Evolutionary conservation across 208 protist genomes (phyloP).

Genomic region (Leishmania major): DNA sequence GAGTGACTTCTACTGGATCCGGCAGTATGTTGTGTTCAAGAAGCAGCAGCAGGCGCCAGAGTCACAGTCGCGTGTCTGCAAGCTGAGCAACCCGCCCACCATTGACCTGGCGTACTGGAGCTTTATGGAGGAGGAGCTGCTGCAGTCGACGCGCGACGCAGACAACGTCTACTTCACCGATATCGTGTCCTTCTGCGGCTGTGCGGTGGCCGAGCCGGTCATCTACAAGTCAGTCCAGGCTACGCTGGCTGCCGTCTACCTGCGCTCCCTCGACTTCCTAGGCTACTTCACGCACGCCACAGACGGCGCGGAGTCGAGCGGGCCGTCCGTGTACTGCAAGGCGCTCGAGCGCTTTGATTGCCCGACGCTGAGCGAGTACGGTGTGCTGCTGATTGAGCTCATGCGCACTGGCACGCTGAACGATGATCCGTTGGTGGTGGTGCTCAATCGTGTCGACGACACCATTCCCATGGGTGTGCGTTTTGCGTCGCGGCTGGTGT

Average conservation of each 20-base stretch:
- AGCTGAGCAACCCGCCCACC: conserved; percentile 52
- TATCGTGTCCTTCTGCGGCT: conserved; percentile 53
- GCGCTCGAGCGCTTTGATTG: conserved; percentile 68
- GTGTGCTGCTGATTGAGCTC: conserved; percentile 87
- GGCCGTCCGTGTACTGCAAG: conserved; percentile 57
- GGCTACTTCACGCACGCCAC: conserved; percentile 90
- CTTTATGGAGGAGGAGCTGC: conserved; percentile 31
- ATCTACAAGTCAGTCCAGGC: conserved; percentile 38
- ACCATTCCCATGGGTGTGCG: conserved; percentile 39
- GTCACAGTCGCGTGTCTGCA: conserved; percentile 33
- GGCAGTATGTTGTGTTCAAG: conserved; percentile 60
- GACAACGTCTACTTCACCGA: conserved; percentile 61
- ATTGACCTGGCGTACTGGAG: conserved; percentile 72
- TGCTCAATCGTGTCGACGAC: conserved; percentile 22
- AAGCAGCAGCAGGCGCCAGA: conserved; percentile 26
- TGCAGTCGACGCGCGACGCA: conserved; percentile 11
- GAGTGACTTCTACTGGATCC: conserved; percentile 53
- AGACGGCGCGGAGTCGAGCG: conserved; percentile 48
- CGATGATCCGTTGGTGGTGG: conserved; percentile 47
- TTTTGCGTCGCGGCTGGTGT: conserved; percentile 81
- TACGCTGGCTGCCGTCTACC: conserved; percentile 65
- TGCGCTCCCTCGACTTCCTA: conserved; percentile 88
- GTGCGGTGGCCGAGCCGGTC: conserved; percentile 26
- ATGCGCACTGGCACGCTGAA: conserved; percentile 68
- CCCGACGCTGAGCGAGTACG: conserved; percentile 80